Conservation (phyloP, 1,284 basidiomycete species). For the Lentinula novae-zelandiae region DNA sequence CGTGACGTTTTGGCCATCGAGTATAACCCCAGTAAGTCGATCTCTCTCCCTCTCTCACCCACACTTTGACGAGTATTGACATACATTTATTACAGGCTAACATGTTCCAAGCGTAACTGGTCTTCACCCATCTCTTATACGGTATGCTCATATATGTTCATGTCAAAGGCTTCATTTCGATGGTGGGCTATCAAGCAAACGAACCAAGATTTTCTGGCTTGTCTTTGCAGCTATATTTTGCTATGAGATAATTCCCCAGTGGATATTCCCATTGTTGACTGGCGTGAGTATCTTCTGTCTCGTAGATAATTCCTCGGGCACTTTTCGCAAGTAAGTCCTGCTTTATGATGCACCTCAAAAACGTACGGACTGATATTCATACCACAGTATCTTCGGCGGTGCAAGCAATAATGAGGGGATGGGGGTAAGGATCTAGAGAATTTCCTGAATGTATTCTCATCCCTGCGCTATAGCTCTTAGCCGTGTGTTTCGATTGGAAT, state of each 20-base stretch:
- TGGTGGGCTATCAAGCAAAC: constrained; percentile 16
- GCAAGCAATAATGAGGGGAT: constrained; percentile 18
- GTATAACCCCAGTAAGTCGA: constrained; percentile 6
- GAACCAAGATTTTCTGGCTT: constrained; percentile 17
- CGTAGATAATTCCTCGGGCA: not conserved
- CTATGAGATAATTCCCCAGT: constrained; percentile 19
- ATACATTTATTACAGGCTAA: constrained; percentile 4
- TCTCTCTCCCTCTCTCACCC: not conserved
- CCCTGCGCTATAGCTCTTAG: constrained; percentile 1
- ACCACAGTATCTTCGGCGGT: constrained; percentile 6
- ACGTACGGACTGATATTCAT: not conserved
- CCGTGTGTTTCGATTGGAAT: constrained; percentile 14
- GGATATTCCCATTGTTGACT: constrained; percentile 17
- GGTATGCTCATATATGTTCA: not conserved
- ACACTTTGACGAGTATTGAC: not conserved
- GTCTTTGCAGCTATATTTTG: constrained; percentile 16
- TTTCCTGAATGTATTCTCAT: not conserved
- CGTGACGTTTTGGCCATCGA: constrained; percentile 14
- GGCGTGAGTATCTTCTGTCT: constrained; percentile 12
- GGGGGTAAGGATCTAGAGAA: constrained; percentile 12
- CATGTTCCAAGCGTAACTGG: constrained; percentile 6
- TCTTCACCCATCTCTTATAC: not conserved
- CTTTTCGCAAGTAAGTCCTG: not conserved
- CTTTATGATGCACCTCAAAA: not conserved
- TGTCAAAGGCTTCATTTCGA: constrained; percentile 12